Conservation (phyloP, 192 early-diverging fungal species). For the Coemansia sp. region DNA sequence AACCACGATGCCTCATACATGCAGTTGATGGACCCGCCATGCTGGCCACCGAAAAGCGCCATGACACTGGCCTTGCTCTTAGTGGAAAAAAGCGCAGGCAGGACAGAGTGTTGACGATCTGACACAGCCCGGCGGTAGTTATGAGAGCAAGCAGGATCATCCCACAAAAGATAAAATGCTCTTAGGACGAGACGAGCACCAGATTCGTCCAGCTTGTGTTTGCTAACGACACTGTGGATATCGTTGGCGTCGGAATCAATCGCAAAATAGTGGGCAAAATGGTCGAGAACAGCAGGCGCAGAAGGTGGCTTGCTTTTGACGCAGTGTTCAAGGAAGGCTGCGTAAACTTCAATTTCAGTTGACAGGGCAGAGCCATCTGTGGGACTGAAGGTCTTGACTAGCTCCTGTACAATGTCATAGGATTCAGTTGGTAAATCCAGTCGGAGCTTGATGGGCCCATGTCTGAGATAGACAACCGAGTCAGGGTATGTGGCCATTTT, state of each 20-base stretch:
- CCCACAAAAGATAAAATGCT: slow-evolving; percentile 27
- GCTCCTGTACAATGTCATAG: not conserved
- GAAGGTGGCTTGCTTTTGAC: not conserved
- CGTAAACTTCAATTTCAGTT: slow-evolving; percentile 14
- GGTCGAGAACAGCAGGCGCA: slow-evolving; percentile 5
- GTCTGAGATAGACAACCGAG: not conserved
- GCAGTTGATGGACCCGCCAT: slow-evolving; percentile 77
- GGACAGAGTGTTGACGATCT: not conserved
- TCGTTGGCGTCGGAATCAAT: not conserved
- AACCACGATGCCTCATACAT: slow-evolving; percentile 78
- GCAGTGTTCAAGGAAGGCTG: slow-evolving; percentile 15
- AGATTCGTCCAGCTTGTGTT: slow-evolving; percentile 1
- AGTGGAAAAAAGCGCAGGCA: slow-evolving; percentile 30
- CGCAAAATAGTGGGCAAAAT: not conserved
- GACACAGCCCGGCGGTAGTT: not conserved
- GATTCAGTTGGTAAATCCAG: not conserved
- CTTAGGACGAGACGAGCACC: slow-evolving; percentile 15
- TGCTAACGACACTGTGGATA: slow-evolving; percentile 17
- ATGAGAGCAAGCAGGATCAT: not conserved
- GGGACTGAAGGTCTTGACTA: not conserved
- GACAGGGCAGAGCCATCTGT: not conserved
- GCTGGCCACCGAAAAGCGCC: slow-evolving; percentile 95
- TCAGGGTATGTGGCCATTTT: not conserved
- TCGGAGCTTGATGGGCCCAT: not conserved
- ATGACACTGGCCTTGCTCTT: slow-evolving; percentile 58